These are phyloP conservation scores for Entomortierella lignicola DNA, from an alignment of 192 early-diverging fungal genomes.

Conservation along the genomic window DNA sequence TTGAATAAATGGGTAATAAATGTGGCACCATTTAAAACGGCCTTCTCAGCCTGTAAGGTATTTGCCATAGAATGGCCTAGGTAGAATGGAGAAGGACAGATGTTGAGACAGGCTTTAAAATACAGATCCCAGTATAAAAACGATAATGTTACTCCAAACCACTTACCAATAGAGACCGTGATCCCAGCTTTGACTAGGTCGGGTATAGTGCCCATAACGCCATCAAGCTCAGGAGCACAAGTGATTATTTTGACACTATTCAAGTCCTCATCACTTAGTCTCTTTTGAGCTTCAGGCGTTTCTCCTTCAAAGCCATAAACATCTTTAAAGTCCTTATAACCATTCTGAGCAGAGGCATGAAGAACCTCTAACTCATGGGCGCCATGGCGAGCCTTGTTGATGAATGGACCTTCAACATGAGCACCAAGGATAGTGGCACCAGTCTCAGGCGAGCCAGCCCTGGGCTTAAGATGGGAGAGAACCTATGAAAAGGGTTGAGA, in stretches of 20 bases:
- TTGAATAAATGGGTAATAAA: slow-evolving; percentile 89
- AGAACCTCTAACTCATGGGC: slow-evolving; percentile 76
- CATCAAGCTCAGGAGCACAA: slow-evolving; percentile 82
- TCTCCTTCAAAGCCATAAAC: slow-evolving; percentile 72
- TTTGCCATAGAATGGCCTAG: slow-evolving; percentile 77
- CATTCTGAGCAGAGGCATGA: slow-evolving; percentile 63
- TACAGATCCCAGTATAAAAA: too few species aligned
- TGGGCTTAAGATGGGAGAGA: slow-evolving; percentile 69
- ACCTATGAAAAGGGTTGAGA: slow-evolving; percentile 6
- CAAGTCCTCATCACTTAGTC: slow-evolving; percentile 18
- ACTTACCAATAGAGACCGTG: slow-evolving; percentile 60
- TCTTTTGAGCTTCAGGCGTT: slow-evolving; percentile 58
- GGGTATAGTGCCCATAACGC: slow-evolving; percentile 71
- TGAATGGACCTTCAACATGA: slow-evolving; percentile 73
- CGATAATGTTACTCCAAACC: background rate
- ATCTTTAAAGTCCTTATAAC: slow-evolving; percentile 71
- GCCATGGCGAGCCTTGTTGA: slow-evolving; percentile 76
- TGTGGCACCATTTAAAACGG: slow-evolving; percentile 68
- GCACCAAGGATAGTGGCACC: slow-evolving; percentile 77
- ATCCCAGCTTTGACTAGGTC: slow-evolving; percentile 73
- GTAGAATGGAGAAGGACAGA: background rate
- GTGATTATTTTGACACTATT: slow-evolving; percentile 73
- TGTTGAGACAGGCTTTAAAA: too few species aligned
- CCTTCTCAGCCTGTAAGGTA: slow-evolving; percentile 69
- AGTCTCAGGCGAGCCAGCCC: slow-evolving; percentile 67